These are phyloP conservation scores for Nyssa sinensis DNA, from an alignment of 148 eudicot genomes.

Conservation along the genomic window DNA sequence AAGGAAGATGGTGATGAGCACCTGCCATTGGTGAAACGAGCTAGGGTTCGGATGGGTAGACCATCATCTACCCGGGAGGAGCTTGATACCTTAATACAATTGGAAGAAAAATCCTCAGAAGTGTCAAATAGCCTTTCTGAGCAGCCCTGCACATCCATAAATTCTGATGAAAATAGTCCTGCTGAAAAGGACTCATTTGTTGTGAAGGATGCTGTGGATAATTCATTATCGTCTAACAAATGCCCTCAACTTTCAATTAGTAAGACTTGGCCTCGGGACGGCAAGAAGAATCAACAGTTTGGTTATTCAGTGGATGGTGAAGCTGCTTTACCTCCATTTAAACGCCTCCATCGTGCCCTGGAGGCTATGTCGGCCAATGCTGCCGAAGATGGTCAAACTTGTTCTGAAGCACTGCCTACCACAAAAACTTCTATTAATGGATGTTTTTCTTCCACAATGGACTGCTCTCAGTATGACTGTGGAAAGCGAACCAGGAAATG, in stretches of 20 bases:
- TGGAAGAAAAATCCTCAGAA: constrained; percentile 39
- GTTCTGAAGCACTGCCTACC: constrained; percentile 21
- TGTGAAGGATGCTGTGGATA: constrained; percentile 19
- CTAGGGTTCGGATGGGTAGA: constrained; percentile 94
- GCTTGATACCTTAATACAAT: constrained; percentile 33
- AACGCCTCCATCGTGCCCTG: constrained; percentile 93
- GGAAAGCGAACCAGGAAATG: constrained; percentile 17
- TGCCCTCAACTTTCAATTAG: constrained; percentile 30
- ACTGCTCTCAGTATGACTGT: constrained; percentile 23
- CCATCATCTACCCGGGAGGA: constrained; percentile 40
- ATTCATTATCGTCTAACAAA: constrained; percentile 26
- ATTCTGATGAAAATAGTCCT: constrained; percentile 31
- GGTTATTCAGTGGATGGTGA: constrained; percentile 69
- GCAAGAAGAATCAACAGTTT: constrained; percentile 36
- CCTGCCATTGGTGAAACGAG: constrained; percentile 85
- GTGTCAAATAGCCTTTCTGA: constrained; percentile 19
- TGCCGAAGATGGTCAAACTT: constrained; percentile 55
- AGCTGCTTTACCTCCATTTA: constrained; percentile 95
- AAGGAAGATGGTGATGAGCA: constrained; percentile 95
- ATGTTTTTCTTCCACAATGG: constrained; percentile 16
- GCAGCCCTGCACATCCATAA: constrained; percentile 24
- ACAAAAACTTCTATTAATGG: constrained; percentile 23
- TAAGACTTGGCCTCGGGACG: constrained; percentile 40
- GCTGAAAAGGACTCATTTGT: constrained; percentile 23
- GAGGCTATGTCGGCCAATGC: constrained; percentile 99